A percentile compares a stretch with the other conserved stretches of the same genome.
These are phyloP conservation scores for Volvox reticuliferus DNA, from an alignment of 139 green algal genomes.

Conservation along the genomic window DNA sequence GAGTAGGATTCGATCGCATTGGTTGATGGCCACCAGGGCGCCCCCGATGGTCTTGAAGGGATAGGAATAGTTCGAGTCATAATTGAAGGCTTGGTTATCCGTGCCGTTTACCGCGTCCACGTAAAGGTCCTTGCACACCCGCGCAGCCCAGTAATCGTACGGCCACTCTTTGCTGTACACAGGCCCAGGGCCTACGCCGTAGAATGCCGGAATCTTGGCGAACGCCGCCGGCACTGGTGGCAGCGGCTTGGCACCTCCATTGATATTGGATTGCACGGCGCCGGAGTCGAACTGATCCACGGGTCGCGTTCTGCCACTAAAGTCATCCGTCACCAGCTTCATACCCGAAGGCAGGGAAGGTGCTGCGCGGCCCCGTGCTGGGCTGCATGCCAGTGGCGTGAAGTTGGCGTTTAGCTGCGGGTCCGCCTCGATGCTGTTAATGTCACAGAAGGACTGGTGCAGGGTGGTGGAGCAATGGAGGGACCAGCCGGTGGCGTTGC, in stretches of 20 bases:
- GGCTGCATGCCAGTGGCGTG: slow-evolving; percentile 24
- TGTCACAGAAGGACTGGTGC: background rate
- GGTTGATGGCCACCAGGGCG: slow-evolving; percentile 19
- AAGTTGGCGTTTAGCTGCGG: slow-evolving; percentile 10
- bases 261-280: background rate
- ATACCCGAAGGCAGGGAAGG: background rate
- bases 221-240: slow-evolving; percentile 19
- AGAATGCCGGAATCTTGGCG: background rate
- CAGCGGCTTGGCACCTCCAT: background rate
- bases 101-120: slow-evolving; percentile 34
- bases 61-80: slow-evolving; percentile 23
- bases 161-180: slow-evolving; percentile 44
- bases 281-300: slow-evolving; percentile 5
- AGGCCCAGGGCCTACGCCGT: background rate
- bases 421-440: slow-evolving; percentile 21
- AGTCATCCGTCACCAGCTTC: slow-evolving; percentile 37
- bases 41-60: slow-evolving; percentile 29
- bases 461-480: background rate
- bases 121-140: slow-evolving; percentile 33
- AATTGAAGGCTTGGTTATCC: slow-evolving; percentile 23
- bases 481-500: slow-evolving; percentile 37
- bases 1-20: slow-evolving; percentile 43
- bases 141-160: slow-evolving; percentile 24
- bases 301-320: slow-evolving; percentile 21
- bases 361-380: background rate